Evolutionary conservation across 768 basidiomycete genomes (phyloP), one percentile per base, ranked within the genome.

Genomic region (Tricholoma sp.): DNA sequence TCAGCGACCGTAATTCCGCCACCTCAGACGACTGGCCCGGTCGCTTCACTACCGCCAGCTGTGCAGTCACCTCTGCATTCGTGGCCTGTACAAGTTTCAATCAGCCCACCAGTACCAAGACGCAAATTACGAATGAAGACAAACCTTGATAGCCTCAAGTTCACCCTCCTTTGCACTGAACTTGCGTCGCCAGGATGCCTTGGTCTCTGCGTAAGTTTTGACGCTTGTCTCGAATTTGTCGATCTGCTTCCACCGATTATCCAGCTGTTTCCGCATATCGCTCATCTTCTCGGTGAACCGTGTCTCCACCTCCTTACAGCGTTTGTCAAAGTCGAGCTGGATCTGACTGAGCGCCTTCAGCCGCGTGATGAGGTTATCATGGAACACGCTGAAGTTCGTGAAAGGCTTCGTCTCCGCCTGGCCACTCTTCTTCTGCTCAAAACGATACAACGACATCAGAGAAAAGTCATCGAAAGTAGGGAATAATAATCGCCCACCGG

Each of bases 321-420:
- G 83, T 65, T 84, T 89, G 66, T 98, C 94, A 65, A 96, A 97
- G 63, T 93, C 86, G 31, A 81, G 69, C 68, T 93, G 88, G 34
- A 98, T 89, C 60, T 91, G 85, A 53, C 84, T 88, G 56, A 98
- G 81, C 0, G 85, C 78, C 65, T 94, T 93, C 29, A 99, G 78
- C 11, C 95, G 83, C 1, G 85, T 83, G 65, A 97, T 88, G 20
- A 99, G 82, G 63, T 94, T 94, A 70, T 97, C 94, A 63, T 96
- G 91, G 78, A 99, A 97, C 54, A 94, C 87, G 60, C 81, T 76
- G 65, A 98, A 97, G 71, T 96, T 96, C 18, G 93, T 92, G 72
- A 92, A 94, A 0, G 93, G 93, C 65, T 94, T 94, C 0, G 92
- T 91, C 68, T 94, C 91, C 0, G 84, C 85, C 59, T 88, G 82